phyloP scores from a whole-genome alignment of 2,329 filamentous ascomycete genomes.

The Xylaria sp. region DNA sequence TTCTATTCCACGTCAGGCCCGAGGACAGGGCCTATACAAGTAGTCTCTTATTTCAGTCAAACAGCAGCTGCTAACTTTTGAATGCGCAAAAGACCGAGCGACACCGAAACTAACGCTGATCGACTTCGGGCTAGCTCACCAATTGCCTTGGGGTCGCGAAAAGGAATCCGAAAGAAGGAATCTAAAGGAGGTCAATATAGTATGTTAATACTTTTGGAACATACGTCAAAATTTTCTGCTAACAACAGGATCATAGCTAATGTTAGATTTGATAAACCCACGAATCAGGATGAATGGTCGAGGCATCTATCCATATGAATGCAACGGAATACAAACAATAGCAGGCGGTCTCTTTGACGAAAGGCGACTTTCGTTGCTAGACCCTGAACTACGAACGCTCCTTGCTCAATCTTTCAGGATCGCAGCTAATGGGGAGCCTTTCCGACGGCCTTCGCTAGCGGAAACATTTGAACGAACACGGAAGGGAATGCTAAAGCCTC shows the following conservation, averaged over 20 bases:
- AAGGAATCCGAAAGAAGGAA: not conserved
- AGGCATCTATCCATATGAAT: not conserved
- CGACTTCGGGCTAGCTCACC: constrained; percentile 23
- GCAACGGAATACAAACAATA: constrained; percentile 11
- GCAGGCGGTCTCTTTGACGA: constrained; percentile 13
- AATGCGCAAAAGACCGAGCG: constrained; percentile 11
- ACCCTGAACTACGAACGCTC: constrained; percentile 17
- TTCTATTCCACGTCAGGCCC: too few relatives aligned
- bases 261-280: constrained; percentile 19
- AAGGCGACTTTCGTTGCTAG: not conserved
- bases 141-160: not conserved
- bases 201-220: not conserved
- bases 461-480: constrained; percentile 15
- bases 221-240: not conserved
- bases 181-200: constrained; percentile 3
- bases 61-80: not conserved
- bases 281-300: not conserved
- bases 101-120: constrained; percentile 26
- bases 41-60: not conserved
- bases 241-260: constrained; percentile 3
- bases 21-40: not conserved
- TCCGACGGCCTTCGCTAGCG: constrained; percentile 1
- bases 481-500: constrained; percentile 8
- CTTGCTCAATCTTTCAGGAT: constrained; percentile 14
- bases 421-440: not conserved